Evolutionary conservation across 2,329 filamentous ascomycete species (phyloP).

Genomic region (Blastomyces gilchristii): DNA sequence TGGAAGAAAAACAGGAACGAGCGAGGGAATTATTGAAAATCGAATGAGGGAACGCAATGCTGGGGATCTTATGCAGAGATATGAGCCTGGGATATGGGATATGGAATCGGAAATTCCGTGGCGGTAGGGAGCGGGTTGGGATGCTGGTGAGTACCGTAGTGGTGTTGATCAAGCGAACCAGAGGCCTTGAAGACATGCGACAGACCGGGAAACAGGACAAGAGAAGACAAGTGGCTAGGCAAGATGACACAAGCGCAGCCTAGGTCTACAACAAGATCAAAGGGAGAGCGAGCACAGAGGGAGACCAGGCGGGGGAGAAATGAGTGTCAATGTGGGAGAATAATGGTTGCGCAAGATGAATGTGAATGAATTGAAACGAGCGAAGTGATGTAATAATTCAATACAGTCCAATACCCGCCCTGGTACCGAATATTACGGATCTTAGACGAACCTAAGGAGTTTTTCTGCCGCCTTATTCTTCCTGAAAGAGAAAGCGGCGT

Average conservation of each 20-base stretch:
- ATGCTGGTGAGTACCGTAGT: conserved; percentile 2
- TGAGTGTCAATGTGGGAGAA: not conserved
- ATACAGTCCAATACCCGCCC: not conserved
- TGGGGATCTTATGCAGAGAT: not conserved
- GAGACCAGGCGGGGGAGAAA: not conserved
- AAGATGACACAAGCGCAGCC: not conserved
- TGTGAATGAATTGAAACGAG: no score
- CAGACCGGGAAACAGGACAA: not conserved
- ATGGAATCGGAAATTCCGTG: not conserved
- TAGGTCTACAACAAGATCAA: not conserved
- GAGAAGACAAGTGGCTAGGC: not conserved
- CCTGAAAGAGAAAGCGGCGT: not conserved
- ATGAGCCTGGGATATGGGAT: not conserved
- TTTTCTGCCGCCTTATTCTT: not conserved
- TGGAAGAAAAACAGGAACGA: not conserved
- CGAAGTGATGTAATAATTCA: not conserved
- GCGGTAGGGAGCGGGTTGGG: not conserved
- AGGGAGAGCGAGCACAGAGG: not conserved
- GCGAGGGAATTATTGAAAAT: not conserved
- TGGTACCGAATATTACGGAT: not conserved
- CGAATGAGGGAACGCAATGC: not conserved
- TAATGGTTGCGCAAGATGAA: no score
- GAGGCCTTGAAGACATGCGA: conserved; percentile 17
- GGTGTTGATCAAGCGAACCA: not conserved
- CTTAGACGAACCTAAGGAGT: no score